Conservation (phyloP, 2,329 filamentous ascomycete species). For the Grosmannia serpens region DNA sequence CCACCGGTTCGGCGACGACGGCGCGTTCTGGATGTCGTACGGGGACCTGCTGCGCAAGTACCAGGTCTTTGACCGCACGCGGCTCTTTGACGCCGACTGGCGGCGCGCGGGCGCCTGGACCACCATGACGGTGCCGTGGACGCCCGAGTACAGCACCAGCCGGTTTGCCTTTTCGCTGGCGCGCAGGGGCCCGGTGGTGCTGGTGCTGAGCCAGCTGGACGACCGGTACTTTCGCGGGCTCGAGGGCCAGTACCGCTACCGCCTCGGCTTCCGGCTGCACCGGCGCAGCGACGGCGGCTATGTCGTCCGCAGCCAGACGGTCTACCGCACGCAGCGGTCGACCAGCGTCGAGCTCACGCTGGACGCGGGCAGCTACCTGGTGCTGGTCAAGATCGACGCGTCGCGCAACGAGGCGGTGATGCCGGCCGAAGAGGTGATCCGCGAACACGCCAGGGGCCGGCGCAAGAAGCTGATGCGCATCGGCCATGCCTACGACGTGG, state of each 20-base stretch:
- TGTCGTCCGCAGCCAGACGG: constrained; percentile 46
- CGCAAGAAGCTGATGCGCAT: constrained; percentile 50
- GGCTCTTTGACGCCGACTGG: constrained; percentile 51
- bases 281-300: constrained; percentile 29
- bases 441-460: constrained; percentile 34
- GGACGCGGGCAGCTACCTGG: constrained; percentile 42
- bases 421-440: constrained; percentile 46
- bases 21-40: constrained; percentile 53
- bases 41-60: constrained; percentile 52
- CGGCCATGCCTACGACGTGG: constrained; percentile 47
- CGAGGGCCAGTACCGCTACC: constrained; percentile 42
- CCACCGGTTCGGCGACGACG: constrained; percentile 50
- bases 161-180: constrained; percentile 48
- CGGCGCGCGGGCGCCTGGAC: constrained; percentile 48
- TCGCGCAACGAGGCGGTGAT: constrained; percentile 29
- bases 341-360: constrained; percentile 49
- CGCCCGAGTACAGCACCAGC: constrained; percentile 45
- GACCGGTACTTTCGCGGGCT: constrained; percentile 50
- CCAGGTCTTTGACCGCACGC: constrained; percentile 48
- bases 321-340: constrained; percentile 46
- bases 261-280: constrained; percentile 29
- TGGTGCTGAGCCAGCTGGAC: constrained; percentile 52
- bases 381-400: constrained; percentile 44
- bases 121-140: constrained; percentile 51
- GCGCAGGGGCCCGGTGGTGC: constrained; percentile 43